These are phyloP conservation scores for Dicorynia guianensis DNA, from an alignment of 306 rosid species.

Conservation along the genomic window DNA sequence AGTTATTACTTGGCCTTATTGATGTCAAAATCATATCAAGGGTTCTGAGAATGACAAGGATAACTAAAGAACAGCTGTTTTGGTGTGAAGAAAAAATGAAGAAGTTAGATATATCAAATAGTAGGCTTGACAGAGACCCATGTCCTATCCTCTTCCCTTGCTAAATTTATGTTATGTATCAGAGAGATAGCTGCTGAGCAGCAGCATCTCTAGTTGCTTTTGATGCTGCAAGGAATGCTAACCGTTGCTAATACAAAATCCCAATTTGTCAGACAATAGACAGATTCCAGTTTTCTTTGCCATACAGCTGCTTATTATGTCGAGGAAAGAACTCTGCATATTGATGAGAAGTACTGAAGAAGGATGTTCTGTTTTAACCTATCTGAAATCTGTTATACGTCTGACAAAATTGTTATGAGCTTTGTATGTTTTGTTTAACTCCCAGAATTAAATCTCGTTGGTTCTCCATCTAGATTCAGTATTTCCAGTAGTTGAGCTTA, in stretches of 20 bases:
- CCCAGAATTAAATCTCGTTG: slow-evolving; percentile 23
- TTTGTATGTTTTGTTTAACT: slow-evolving; percentile 31
- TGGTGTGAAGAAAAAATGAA: slow-evolving; percentile 98
- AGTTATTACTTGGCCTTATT: slow-evolving; percentile 70
- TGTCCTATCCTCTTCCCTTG: slow-evolving; percentile 88
- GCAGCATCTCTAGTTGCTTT: not conserved
- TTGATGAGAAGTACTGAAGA: not conserved
- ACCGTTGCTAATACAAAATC: not conserved
- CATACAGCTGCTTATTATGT: slow-evolving; percentile 30
- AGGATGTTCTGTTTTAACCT: not conserved
- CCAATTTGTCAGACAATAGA: slow-evolving; percentile 11
- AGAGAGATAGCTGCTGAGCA: slow-evolving; percentile 26
- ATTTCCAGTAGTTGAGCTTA: not conserved
- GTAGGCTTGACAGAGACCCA: slow-evolving; percentile 82
- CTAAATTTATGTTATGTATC: slow-evolving; percentile 40
- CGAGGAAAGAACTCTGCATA: slow-evolving; percentile 11
- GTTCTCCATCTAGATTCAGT: not conserved
- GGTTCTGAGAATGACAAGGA: slow-evolving; percentile 73
- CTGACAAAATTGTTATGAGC: slow-evolving; percentile 28
- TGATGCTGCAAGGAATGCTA: not conserved
- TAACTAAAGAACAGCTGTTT: slow-evolving; percentile 74
- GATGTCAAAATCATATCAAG: slow-evolving; percentile 73
- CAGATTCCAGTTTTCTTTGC: not conserved
- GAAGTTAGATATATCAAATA: slow-evolving; percentile 65
- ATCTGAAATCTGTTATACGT: slow-evolving; percentile 26